A percentile compares a stretch with the other conserved stretches of the same genome.
These are phyloP conservation scores for Athelia psychrophila DNA, from an alignment of 1,284 basidiomycete species.

Conservation along the genomic window DNA sequence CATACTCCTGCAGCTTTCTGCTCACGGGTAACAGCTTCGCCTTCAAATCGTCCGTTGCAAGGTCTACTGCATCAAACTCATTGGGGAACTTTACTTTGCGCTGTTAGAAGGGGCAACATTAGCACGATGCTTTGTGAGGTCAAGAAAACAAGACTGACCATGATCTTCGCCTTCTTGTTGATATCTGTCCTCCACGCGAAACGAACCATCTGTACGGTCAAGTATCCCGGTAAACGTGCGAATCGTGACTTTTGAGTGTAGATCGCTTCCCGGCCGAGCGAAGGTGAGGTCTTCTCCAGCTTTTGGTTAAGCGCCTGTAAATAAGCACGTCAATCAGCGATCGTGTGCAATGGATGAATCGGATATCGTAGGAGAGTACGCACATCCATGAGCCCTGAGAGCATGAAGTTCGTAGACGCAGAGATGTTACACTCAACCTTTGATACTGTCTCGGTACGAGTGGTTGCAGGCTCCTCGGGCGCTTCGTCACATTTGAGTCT, in stretches of 20 bases:
- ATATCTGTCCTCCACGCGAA: conserved; percentile 96
- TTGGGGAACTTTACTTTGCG: conserved; percentile 93
- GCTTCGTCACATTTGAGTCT: conserved; percentile 82
- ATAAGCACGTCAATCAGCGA: conserved; percentile 2
- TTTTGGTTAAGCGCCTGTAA: conserved; percentile 78
- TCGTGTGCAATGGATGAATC: neutral
- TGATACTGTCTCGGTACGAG: conserved; percentile 71
- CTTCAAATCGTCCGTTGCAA: conserved; percentile 80
- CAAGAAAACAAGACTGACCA: conserved; percentile 46
- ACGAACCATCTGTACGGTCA: conserved; percentile 91
- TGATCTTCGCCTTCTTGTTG: conserved; percentile 88
- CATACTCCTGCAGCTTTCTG: conserved; percentile 71
- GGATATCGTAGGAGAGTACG: conserved; percentile 24
- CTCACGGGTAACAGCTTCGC: conserved; percentile 71
- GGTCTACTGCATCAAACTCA: conserved; percentile 84
- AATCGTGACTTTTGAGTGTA: conserved; percentile 87
- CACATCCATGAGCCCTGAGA: conserved; percentile 83
- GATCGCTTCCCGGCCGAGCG: conserved; percentile 75
- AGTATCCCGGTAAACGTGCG: conserved; percentile 81
- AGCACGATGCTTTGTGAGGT: too few relatives aligned
- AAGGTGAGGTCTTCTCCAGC: conserved; percentile 83
- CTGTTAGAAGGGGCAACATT: conserved; percentile 31
- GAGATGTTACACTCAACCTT: conserved; percentile 96
- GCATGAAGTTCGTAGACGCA: conserved; percentile 85
- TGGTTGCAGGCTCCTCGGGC: conserved; percentile 70